Base-by-base conservation (phyloP, 352 stramenopile species). In the Phytopythium aichiense region DNA sequence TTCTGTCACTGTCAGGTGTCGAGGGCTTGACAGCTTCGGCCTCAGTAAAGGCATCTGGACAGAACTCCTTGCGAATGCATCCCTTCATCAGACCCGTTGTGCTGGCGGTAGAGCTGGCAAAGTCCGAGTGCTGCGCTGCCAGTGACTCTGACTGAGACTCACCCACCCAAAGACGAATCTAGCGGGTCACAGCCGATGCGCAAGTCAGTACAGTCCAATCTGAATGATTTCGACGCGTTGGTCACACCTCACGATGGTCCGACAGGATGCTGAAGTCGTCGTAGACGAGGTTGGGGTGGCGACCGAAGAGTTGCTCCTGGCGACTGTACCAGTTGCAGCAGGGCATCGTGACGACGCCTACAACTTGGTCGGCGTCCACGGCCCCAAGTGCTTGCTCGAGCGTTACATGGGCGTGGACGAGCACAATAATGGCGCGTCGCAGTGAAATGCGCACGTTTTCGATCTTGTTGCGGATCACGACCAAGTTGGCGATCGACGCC, bases 241-340 rank as follows among this genome's bases (percentile, higher is more conserved):
- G 2, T 57, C 31, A 7, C 66, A 93, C 79, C 73, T 94, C 85
- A 13, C 85, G 72, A 63, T 94, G 83, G 55, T 87, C 74, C 4
- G 85, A 92, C 2, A 92, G 71, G 42, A 94, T 87, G 54, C 85
- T 91, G 49, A 89, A 90, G 56, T 94, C 85, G 58, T 94, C 82
- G 64, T 92, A 94, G 3, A 94, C 85, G 38, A 94, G 55, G 50
- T 89, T 73, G 1, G 82, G 82, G 0, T 66, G 71, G 0, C 76
- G 69, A n/a, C 66, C 73, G 48, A 81, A 85, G 35, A 89, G 72
- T 37, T 40, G 31, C 56, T 92, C 81, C 49, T 94, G 85, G 22
- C 80, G 64, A 15, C 79, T 77, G 56, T 92, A 94, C 85, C 85
- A 94, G 58, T 94, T 94, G 63, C 85, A 94, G 65, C 85, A 94